A percentile compares a stretch with the other conserved stretches of the same genome.
Evolutionary conservation across 805 yeast species (phyloP).

Genomic region (Tetrapisispora pingtungensis): DNA sequence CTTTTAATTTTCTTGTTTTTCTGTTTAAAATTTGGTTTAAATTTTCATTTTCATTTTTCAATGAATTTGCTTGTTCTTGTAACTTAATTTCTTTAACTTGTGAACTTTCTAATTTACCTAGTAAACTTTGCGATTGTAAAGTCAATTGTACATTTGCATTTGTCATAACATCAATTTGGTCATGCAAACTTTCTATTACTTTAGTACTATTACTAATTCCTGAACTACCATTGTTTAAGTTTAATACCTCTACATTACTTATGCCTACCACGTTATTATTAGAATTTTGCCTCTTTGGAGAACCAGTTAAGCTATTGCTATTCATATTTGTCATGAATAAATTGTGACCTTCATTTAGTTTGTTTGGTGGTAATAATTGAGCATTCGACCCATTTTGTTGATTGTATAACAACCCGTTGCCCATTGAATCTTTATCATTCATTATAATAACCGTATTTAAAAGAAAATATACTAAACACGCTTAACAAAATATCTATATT

Average conservation of each 20-base stretch:
- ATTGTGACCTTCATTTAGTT: constrained; percentile 13
- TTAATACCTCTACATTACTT: background rate
- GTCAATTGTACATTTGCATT: constrained; percentile 29
- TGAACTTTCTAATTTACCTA: constrained; percentile 40
- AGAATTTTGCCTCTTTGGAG: background rate
- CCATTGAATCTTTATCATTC: background rate
- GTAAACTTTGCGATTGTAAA: constrained; percentile 38
- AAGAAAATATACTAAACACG: no score
- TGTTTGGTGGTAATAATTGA: constrained; percentile 2
- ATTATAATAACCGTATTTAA: no score
- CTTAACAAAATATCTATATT: no score
- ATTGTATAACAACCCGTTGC: background rate
- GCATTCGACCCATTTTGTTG: background rate
- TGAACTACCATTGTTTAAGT: background rate
- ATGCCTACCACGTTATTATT: background rate
- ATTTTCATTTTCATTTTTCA: constrained; percentile 72
- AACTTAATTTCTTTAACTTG: constrained; percentile 38
- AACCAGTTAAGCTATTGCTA: constrained; percentile 1
- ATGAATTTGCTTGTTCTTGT: constrained; percentile 43
- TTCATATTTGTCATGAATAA: constrained; percentile 6
- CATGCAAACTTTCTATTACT: constrained; percentile 36
- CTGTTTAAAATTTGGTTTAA: constrained; percentile 56
- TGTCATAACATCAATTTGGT: constrained; percentile 44
- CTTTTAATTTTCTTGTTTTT: constrained; percentile 59
- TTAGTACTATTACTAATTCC: constrained; percentile 12